Conservation (phyloP, 139 green algal species). For the Zygnema circumcarinatum region DNA sequence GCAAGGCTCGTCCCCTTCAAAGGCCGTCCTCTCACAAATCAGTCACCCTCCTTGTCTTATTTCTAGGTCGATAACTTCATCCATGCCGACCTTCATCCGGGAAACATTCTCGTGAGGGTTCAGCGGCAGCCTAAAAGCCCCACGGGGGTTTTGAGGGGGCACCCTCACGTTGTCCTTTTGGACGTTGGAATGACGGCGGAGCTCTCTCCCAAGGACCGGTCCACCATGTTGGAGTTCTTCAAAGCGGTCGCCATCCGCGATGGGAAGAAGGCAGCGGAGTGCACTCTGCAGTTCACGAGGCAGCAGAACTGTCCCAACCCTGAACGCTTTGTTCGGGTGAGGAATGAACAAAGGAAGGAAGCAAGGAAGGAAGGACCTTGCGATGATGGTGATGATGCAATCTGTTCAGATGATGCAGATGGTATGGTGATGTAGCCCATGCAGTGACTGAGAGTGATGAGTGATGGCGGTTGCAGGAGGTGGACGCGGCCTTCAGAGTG, state of each 20-base stretch:
- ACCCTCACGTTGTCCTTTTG: conserved; percentile 60
- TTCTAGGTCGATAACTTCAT: conserved; percentile 91
- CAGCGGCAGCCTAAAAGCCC: conserved; percentile 3
- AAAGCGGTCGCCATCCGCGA: conserved; percentile 32
- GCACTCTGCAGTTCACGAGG: conserved; percentile 44
- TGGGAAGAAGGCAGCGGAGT: conserved; percentile 17
- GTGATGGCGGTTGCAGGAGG: conserved; percentile 13
- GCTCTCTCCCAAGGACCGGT: conserved; percentile 35
- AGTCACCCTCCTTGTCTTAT: too few relatives aligned
- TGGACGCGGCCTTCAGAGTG: conserved; percentile 26
- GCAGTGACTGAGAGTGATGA: not conserved
- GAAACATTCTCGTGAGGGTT: conserved; percentile 88
- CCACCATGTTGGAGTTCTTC: conserved; percentile 56
- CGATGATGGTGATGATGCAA: not conserved
- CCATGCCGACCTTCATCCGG: conserved; percentile 88
- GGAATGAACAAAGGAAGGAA: conserved; percentile 13
- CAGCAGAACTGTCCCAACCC: conserved; percentile 56
- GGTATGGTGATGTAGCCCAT: not conserved
- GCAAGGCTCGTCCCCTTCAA: too few relatives aligned
- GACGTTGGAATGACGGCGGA: conserved; percentile 64
- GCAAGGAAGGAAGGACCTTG: not conserved
- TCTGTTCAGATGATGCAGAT: not conserved
- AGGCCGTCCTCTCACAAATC: too few relatives aligned
- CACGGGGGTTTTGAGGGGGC: not conserved
- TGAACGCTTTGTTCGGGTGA: conserved; percentile 37